Conservation (phyloP, 345 rosid species). For the Isatis tinctoria region DNA sequence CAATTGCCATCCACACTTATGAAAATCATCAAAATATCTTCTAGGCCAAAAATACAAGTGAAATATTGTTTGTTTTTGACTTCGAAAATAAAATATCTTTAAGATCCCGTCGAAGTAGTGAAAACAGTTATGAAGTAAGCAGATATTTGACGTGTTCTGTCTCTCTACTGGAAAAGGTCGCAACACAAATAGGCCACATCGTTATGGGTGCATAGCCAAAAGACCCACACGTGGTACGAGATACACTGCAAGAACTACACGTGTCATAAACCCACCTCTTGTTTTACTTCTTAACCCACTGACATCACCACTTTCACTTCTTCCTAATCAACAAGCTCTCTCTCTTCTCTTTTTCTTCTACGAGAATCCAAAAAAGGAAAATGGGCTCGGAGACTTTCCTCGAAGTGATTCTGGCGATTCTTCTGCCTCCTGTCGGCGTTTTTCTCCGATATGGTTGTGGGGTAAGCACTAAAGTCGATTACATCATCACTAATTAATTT, state of each 20-base stretch:
- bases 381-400: constrained; percentile 86
- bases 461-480: constrained; percentile 36
- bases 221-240: constrained; percentile 7
- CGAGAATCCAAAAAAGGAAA: background rate
- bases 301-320: background rate
- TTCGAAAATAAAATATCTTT: background rate
- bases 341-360: background rate
- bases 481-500: background rate
- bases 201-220: background rate
- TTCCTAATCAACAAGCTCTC: background rate
- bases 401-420: constrained; percentile 79
- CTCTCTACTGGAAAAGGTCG: background rate
- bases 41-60: background rate
- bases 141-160: constrained; percentile 18
- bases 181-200: constrained; percentile 2
- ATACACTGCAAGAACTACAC: background rate
- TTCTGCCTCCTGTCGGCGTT: constrained; percentile 88
- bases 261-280: background rate
- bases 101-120: background rate
- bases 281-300: background rate
- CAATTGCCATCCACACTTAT: too few relatives aligned
- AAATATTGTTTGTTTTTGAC: too few relatives aligned
- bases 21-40: background rate
- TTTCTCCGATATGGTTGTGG: constrained; percentile 93
- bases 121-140: constrained; percentile 6